phyloP scores from a whole-genome alignment of 192 early-diverging fungal genomes.

The Rhizoclosmatium sp. region DNA sequence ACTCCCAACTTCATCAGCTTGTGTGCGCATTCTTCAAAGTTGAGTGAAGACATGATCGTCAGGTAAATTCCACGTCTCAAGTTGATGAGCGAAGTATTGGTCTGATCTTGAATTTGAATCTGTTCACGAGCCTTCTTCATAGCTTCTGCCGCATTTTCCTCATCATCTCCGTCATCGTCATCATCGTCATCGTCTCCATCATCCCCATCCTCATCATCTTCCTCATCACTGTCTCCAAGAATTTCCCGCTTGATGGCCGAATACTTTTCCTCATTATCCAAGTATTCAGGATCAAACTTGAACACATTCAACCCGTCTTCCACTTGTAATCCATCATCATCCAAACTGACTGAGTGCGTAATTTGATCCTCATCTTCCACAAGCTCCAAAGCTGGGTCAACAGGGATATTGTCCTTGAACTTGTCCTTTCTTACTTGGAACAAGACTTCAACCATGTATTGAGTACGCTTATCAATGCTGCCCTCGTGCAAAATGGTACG shows the following conservation, averaged over 20 bases:
- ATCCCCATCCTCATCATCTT: constrained; percentile 41
- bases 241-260: constrained; percentile 81
- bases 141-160: constrained; percentile 46
- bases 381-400: constrained; percentile 82
- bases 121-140: constrained; percentile 52
- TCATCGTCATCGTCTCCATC: constrained; percentile 65
- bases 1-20: constrained; percentile 91
- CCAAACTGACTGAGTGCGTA: constrained; percentile 82
- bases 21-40: constrained; percentile 96
- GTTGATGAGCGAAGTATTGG: constrained; percentile 87
- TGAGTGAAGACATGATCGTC: constrained; percentile 93
- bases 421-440: constrained; percentile 95
- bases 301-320: constrained; percentile 89
- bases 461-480: constrained; percentile 90
- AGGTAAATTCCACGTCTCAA: constrained; percentile 94
- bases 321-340: constrained; percentile 83
- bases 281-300: constrained; percentile 78
- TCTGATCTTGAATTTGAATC: constrained; percentile 82
- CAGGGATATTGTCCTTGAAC: constrained; percentile 86
- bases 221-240: constrained; percentile 66
- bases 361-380: constrained; percentile 97
- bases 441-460: constrained; percentile 97
- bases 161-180: constrained; percentile 61
- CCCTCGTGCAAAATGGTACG: constrained; percentile 93
- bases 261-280: constrained; percentile 87